These are phyloP conservation scores for Arabis alpina DNA, from an alignment of 345 rosid species.

Conservation along the genomic window DNA sequence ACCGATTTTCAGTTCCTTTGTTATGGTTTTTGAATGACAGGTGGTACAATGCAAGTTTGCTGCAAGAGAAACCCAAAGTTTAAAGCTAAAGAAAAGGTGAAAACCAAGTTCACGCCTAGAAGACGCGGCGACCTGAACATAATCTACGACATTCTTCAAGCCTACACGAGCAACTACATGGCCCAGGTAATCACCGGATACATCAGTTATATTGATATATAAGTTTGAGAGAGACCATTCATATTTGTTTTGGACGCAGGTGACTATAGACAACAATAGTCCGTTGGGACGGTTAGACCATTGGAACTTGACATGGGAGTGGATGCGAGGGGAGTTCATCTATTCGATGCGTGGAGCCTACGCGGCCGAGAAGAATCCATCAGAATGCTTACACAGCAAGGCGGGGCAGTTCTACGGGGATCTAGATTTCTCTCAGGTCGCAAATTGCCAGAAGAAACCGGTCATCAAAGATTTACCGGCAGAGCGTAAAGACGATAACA, in stretches of 20 bases:
- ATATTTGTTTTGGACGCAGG: slow-evolving; percentile 39
- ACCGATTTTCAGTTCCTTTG: not conserved
- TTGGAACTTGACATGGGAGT: slow-evolving; percentile 97
- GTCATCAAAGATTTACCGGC: slow-evolving; percentile 74
- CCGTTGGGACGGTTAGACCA: slow-evolving; percentile 84
- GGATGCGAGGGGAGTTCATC: slow-evolving; percentile 93
- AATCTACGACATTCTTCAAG: slow-evolving; percentile 68
- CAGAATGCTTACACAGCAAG: slow-evolving; percentile 64
- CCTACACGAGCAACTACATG: slow-evolving; percentile 66
- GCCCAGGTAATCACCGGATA: slow-evolving; percentile 51
- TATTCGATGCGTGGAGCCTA: slow-evolving; percentile 77
- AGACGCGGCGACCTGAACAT: slow-evolving; percentile 65
- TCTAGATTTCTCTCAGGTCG: slow-evolving; percentile 72
- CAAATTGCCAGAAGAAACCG: slow-evolving; percentile 70
- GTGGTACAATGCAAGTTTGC: slow-evolving; percentile 67
- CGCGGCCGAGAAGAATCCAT: slow-evolving; percentile 48
- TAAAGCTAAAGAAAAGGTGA: slow-evolving; percentile 47
- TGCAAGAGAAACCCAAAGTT: slow-evolving; percentile 71
- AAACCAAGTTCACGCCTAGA: slow-evolving; percentile 54
- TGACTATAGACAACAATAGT: slow-evolving; percentile 71
- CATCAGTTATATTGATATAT: slow-evolving; percentile 2
- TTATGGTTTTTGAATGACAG: slow-evolving; percentile 41
- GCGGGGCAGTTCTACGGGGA: slow-evolving; percentile 63
- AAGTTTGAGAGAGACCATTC: not conserved
- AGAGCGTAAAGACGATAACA: slow-evolving; percentile 52